Percentiles rank a stretch among this genome's conserved stretches.
Conservation (phyloP, 2,329 filamentous ascomycete genomes). For the Pyrenochaeta sp. region DNA sequence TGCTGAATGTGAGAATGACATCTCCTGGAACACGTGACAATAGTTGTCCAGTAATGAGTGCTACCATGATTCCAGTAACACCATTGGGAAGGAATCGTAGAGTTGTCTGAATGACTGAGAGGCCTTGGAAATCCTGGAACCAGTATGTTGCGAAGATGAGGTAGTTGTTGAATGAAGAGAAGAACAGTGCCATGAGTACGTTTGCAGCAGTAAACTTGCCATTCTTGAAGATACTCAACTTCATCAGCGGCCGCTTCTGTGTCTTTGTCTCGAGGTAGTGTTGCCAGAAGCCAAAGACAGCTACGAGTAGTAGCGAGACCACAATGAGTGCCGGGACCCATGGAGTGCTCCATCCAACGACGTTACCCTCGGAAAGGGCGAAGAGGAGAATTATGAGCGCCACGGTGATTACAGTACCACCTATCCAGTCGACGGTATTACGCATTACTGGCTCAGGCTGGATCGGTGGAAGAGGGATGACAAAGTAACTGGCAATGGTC, state of each 20-base stretch:
- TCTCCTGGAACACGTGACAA: conserved; percentile 63
- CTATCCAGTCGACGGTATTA: conserved; percentile 70
- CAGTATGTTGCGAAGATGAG: conserved; percentile 73
- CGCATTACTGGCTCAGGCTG: conserved; percentile 43
- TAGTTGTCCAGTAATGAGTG: conserved; percentile 56
- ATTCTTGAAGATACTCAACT: conserved; percentile 69
- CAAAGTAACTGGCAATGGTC: conserved; percentile 63
- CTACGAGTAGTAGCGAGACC: conserved; percentile 63
- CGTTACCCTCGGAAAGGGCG: conserved; percentile 72
- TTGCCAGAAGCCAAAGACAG: conserved; percentile 68
- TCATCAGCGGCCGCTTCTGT: conserved; percentile 66
- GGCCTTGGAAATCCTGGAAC: conserved; percentile 71
- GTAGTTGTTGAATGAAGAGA: conserved; percentile 72
- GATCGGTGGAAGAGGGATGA: conserved; percentile 64
- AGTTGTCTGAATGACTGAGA: conserved; percentile 70
- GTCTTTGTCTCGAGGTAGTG: conserved; percentile 63
- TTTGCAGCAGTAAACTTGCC: conserved; percentile 68
- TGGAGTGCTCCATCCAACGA: conserved; percentile 70
- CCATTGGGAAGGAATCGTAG: conserved; percentile 73
- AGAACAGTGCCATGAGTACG: conserved; percentile 71
- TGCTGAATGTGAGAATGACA: conserved; percentile 66
- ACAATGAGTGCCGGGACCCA: conserved; percentile 69
- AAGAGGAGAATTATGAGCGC: conserved; percentile 70
- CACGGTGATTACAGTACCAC: conserved; percentile 67
- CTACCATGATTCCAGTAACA: conserved; percentile 65